Evolutionary conservation across 139 green algal species (phyloP), one percentile per base, ranked within the genome.

Genomic region (Zygnema cylindricum): DNA sequence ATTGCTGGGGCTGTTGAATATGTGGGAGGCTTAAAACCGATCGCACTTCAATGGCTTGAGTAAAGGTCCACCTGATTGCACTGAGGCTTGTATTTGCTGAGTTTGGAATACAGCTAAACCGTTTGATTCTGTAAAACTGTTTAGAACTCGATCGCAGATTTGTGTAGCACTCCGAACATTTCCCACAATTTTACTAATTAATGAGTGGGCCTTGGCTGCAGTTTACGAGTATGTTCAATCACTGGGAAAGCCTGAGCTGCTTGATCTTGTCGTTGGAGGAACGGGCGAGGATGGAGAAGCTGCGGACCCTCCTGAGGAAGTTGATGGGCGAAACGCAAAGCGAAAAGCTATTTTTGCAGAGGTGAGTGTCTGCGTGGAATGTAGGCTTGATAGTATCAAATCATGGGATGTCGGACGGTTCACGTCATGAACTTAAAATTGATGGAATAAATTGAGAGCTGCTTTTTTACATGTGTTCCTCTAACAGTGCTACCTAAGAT

Each of bases 221-320:
- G 88, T 92, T 55, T 38, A 78, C 1, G 36, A 35, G 41, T 89
- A 88, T 82, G 83, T 86, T 39, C 1, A 78, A 21, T 87, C 55
- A 1, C 36, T 86, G 25, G 93, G 95, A 3, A 81, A 40, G 1
- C 92, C 93, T 11, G 95, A 97, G 89, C 92, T 97, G 69, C 2
- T 92, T 42, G 96, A 97, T 82, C 35, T 30, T 30, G 83, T 88
- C 1, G 83, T 33, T 35, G 69, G 32, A n/a, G 32, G 54, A 32
- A 71, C 38, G 41, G n/a, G 21, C 25, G 21, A 39, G 40, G 82
- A 82, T 23, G 82, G 81, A 35, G 79, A 82, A 32, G 81, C 63
- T 33, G 87, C 69, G 23, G 86, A 54, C 30, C 82, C 55, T 25
- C 54, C 63, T 43, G 86, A 30, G 1, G 71, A 89, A 43, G 71